These are phyloP conservation scores for Boletus sensibilis DNA, from an alignment of 768 basidiomycete genomes.

Conservation along the genomic window DNA sequence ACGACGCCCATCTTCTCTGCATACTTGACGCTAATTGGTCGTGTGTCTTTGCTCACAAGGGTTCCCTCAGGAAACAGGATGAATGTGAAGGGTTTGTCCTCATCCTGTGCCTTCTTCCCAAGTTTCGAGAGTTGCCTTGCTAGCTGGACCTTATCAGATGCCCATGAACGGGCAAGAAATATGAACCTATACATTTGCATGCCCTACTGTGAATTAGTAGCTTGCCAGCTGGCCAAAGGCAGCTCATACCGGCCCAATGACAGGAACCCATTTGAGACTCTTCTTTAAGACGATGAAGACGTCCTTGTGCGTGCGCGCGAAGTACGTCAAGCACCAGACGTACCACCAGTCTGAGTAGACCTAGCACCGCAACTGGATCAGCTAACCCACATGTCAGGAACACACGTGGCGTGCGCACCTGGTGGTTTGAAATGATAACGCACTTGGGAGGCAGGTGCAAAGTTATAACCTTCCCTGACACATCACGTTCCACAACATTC, in stretches of 20 bases:
- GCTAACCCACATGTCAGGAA: not conserved
- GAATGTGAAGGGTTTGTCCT: slow-evolving; percentile 73
- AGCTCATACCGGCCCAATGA: slow-evolving; percentile 79
- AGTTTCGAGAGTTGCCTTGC: slow-evolving; percentile 64
- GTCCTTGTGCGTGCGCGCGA: slow-evolving; percentile 63
- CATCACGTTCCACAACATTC: slow-evolving; percentile 53
- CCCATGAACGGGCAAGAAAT: slow-evolving; percentile 90
- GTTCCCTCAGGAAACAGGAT: slow-evolving; percentile 97
- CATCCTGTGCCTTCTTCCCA: slow-evolving; percentile 63
- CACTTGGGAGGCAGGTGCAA: slow-evolving; percentile 76
- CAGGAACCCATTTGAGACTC: slow-evolving; percentile 79
- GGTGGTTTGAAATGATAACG: slow-evolving; percentile 91
- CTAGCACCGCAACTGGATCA: slow-evolving; percentile 35
- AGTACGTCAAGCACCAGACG: slow-evolving; percentile 80
- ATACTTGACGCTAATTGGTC: slow-evolving; percentile 82
- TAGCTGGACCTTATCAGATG: slow-evolving; percentile 71
- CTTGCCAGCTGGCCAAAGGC: not conserved
- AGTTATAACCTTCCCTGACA: slow-evolving; percentile 52
- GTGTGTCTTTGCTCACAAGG: slow-evolving; percentile 81
- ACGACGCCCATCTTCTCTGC: slow-evolving; percentile 89
- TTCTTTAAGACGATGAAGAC: slow-evolving; percentile 93
- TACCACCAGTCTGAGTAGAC: slow-evolving; percentile 87
- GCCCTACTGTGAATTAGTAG: slow-evolving; percentile 43
- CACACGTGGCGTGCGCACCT: slow-evolving; percentile 46
- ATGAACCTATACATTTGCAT: slow-evolving; percentile 97